phyloP scores from a whole-genome alignment of 495 filamentous ascomycete species.

The Chaetomium fimeti region DNA sequence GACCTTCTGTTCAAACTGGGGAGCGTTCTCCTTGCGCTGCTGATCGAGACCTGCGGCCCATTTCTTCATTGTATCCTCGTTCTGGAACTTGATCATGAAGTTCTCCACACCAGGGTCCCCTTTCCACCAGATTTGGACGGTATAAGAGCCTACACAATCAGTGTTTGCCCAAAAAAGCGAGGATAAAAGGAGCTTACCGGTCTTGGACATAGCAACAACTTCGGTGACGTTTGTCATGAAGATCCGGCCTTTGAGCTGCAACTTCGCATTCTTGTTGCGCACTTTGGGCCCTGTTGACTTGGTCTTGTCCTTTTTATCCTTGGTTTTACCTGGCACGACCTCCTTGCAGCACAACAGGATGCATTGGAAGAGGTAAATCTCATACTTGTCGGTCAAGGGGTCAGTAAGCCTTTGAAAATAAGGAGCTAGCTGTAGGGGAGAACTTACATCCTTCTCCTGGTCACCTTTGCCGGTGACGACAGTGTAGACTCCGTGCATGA shows the following conservation, averaged over 20 bases:
- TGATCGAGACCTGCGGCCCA: conserved; percentile 69
- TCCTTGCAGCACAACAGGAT: conserved; percentile 99
- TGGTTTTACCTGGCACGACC: conserved; percentile 79
- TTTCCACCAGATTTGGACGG: conserved; percentile 98
- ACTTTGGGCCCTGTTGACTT: conserved; percentile 53
- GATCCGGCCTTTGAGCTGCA: conserved; percentile 94
- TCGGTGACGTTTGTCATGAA: conserved; percentile 99
- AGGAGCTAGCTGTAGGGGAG: neutral
- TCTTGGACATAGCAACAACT: conserved; percentile 75
- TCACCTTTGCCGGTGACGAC: conserved; percentile 83
- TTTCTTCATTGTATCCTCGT: conserved; percentile 87
- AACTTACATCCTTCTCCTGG: conserved; percentile 77
- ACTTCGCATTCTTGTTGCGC: conserved; percentile 70
- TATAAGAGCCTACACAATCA: conserved; percentile 70
- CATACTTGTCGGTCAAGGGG: conserved; percentile 62
- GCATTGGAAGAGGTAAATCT: conserved; percentile 93
- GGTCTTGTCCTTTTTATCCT: conserved; percentile 63
- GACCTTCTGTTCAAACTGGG: conserved; percentile 32
- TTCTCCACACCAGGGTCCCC: conserved; percentile 95
- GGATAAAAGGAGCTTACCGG: conserved; percentile 57
- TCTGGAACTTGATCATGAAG: conserved; percentile 87
- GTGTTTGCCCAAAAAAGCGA: conserved; percentile 3
- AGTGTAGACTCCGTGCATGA: conserved; percentile 89
- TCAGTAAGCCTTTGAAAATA: conserved; percentile 18
- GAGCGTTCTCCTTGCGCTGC: conserved; percentile 56